Conservation (phyloP, 2,329 filamentous ascomycete species). For the Orbilia quercus region DNA sequence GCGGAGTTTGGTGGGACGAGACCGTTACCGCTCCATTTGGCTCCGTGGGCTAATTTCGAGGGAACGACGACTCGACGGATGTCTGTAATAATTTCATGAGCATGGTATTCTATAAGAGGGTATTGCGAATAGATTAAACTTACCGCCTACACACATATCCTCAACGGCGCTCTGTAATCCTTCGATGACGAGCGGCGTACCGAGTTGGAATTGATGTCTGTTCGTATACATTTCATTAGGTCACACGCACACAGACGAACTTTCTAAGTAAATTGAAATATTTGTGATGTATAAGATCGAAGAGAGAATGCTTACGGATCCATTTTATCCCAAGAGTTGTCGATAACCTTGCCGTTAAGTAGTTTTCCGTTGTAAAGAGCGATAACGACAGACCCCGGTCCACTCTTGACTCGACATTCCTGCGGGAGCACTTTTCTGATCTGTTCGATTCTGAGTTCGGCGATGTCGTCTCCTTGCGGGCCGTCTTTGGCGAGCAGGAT, state of each 20-base stretch:
- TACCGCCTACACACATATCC: slow-evolving; percentile 53
- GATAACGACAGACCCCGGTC: slow-evolving; percentile 27
- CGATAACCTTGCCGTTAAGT: slow-evolving; percentile 33
- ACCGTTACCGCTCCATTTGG: slow-evolving; percentile 20
- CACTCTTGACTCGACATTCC: slow-evolving; percentile 22
- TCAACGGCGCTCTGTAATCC: slow-evolving; percentile 27
- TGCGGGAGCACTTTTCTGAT: slow-evolving; percentile 13
- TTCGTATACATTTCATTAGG: too few relatives aligned
- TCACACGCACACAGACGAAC: too few relatives aligned
- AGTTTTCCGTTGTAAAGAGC: slow-evolving; percentile 37
- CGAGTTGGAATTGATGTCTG: slow-evolving; percentile 50
- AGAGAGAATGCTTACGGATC: slow-evolving; percentile 33
- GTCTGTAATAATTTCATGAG: slow-evolving; percentile 21
- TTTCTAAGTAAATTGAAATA: too few relatives aligned
- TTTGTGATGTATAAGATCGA: neutral
- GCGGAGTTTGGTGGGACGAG: slow-evolving; percentile 42
- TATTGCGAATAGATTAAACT: neutral
- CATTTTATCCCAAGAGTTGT: slow-evolving; percentile 28
- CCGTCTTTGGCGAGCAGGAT: neutral
- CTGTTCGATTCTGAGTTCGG: slow-evolving; percentile 31
- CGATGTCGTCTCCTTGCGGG: slow-evolving; percentile 24
- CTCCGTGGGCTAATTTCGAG: slow-evolving; percentile 33
- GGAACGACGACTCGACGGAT: slow-evolving; percentile 43
- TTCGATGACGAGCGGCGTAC: slow-evolving; percentile 35
- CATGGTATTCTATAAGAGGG: slow-evolving; percentile 1